Percentiles rank a stretch among this genome's conserved stretches.
These are phyloP conservation scores for Saururus chinensis DNA, from an alignment of 164 flowering plant species.

Conservation along the genomic window DNA sequence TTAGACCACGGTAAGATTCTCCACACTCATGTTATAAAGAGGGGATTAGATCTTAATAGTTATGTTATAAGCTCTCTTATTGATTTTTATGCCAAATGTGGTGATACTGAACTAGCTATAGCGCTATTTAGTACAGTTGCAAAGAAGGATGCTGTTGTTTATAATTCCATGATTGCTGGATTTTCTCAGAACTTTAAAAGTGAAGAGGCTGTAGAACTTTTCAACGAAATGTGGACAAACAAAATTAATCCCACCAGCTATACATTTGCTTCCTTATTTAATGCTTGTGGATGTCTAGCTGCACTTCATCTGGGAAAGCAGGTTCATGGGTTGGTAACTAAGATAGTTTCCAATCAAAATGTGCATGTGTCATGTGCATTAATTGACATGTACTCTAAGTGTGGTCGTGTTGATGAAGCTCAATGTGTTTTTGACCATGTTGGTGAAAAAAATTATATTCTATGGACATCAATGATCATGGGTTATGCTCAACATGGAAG, in stretches of 20 bases:
- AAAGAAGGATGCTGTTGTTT: slow-evolving; percentile 23
- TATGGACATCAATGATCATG: slow-evolving; percentile 37
- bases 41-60: slow-evolving; percentile 21
- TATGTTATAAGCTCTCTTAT: slow-evolving; percentile 34
- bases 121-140: slow-evolving; percentile 14
- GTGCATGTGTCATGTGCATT: slow-evolving; percentile 29
- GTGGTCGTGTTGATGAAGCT: slow-evolving; percentile 38
- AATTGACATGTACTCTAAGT: slow-evolving; percentile 45
- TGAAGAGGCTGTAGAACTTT: slow-evolving; percentile 29
- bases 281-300: slow-evolving; percentile 34
- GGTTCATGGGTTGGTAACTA: slow-evolving; percentile 26
- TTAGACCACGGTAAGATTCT: slow-evolving; percentile 14
- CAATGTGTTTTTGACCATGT: slow-evolving; percentile 19
- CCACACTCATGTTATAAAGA: slow-evolving; percentile 35
- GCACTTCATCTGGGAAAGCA: slow-evolving; percentile 27
- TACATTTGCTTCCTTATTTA: slow-evolving; percentile 26
- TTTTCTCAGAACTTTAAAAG: slow-evolving; percentile 23
- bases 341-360: slow-evolving; percentile 29
- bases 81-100: slow-evolving; percentile 37
- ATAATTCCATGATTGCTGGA: slow-evolving; percentile 36
- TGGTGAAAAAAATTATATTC: slow-evolving; percentile 17
- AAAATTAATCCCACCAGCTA: slow-evolving; percentile 17
- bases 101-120: slow-evolving; percentile 22
- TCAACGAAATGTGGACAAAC: slow-evolving; percentile 20
- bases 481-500: slow-evolving; percentile 41